phyloP scores from a whole-genome alignment of 2,329 filamentous ascomycete species.

The Cryoendolithus antarcticus region DNA sequence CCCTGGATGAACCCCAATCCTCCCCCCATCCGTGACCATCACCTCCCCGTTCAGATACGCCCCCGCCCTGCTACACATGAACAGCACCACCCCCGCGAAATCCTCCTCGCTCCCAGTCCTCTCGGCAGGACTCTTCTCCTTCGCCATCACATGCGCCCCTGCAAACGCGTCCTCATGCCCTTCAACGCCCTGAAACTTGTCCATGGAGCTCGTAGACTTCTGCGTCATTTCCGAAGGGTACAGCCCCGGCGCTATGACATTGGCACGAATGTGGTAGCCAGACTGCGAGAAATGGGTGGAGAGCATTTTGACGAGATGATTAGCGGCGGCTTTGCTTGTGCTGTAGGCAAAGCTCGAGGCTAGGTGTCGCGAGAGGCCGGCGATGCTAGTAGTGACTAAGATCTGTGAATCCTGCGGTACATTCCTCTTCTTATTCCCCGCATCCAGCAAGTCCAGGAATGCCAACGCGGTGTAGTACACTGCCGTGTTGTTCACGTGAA shows the following conservation, averaged over 20 bases:
- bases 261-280: constrained; percentile 34
- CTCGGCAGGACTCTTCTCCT: constrained; percentile 41
- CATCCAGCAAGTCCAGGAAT: constrained; percentile 30
- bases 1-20: constrained; percentile 25
- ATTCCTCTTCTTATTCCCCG: constrained; percentile 29
- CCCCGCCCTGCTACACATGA: constrained; percentile 51
- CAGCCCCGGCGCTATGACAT: constrained; percentile 37
- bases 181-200: constrained; percentile 10
- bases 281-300: constrained; percentile 29
- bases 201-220: constrained; percentile 7
- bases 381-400: constrained; percentile 36
- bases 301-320: constrained; percentile 38
- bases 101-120: constrained; percentile 50
- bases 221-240: constrained; percentile 21
- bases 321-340: constrained; percentile 35
- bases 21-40: constrained; percentile 51
- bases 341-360: constrained; percentile 33
- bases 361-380: constrained; percentile 29
- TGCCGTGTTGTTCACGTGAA: constrained; percentile 25
- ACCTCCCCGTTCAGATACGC: constrained; percentile 54
- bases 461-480: constrained; percentile 29
- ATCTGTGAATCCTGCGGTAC: constrained; percentile 29
- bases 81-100: constrained; percentile 53
- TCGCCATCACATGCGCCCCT: constrained; percentile 43
- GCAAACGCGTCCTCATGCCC: constrained; percentile 15